Conservation (phyloP, 2,329 filamentous ascomycete genomes). For the Beauveria scarabaeidicola region DNA sequence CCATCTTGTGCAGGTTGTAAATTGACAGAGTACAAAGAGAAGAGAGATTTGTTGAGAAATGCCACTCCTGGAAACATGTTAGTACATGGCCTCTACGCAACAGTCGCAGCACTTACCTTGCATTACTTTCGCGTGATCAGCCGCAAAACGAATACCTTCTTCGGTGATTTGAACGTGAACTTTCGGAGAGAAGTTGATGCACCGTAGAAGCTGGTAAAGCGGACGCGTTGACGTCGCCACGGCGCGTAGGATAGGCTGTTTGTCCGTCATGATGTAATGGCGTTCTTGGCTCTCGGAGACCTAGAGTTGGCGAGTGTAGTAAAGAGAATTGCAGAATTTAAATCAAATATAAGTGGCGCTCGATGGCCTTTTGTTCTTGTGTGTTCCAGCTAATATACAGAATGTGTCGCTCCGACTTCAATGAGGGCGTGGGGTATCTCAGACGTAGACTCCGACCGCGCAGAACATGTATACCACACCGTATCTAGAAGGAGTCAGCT, state of each 20-base stretch:
- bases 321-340: slow-evolving; percentile 10
- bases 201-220: slow-evolving; percentile 54
- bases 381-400: slow-evolving; percentile 30
- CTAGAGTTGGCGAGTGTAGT: slow-evolving; percentile 14
- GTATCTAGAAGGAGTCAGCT: slow-evolving; percentile 49
- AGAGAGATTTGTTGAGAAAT: slow-evolving; percentile 81
- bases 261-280: slow-evolving; percentile 22
- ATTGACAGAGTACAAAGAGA: slow-evolving; percentile 74
- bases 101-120: slow-evolving; percentile 53
- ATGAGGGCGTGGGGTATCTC: slow-evolving; percentile 39
- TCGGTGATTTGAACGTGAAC: slow-evolving; percentile 66
- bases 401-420: slow-evolving; percentile 20
- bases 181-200: slow-evolving; percentile 51
- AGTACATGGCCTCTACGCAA: slow-evolving; percentile 7
- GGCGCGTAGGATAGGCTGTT: slow-evolving; percentile 57
- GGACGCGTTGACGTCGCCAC: slow-evolving; percentile 71
- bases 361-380: slow-evolving; percentile 23
- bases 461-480: slow-evolving; percentile 98
- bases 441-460: slow-evolving; percentile 97
- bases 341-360: slow-evolving; percentile 19
- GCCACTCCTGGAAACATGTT: slow-evolving; percentile 36
- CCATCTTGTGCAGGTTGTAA: slow-evolving; percentile 30
- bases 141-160: slow-evolving; percentile 78
- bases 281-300: slow-evolving; percentile 10
- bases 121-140: slow-evolving; percentile 82